These are phyloP conservation scores for Cenchrus purpureus DNA, from an alignment of 176 grass and related monocot genomes.

Conservation along the genomic window DNA sequence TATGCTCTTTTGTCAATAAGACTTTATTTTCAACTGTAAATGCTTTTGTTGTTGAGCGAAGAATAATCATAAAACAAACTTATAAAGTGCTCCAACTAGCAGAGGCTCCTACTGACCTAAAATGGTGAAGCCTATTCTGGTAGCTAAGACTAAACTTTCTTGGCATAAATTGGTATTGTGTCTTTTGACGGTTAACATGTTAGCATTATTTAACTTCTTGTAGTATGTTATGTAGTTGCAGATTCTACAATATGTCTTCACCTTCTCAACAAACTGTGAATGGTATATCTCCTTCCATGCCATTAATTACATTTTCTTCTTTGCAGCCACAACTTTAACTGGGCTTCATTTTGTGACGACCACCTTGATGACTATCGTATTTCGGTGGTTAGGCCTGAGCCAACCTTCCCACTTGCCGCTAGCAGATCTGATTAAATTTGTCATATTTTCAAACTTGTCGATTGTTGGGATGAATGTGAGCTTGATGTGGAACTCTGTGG, in stretches of 20 bases:
- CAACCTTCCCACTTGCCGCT: slow-evolving; percentile 79
- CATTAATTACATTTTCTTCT: slow-evolving; percentile 15
- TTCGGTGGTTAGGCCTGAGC: slow-evolving; percentile 72
- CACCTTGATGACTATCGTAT: slow-evolving; percentile 69
- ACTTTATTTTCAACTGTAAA: not conserved
- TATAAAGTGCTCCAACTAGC: not conserved
- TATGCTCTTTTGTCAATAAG: not conserved
- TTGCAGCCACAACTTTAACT: slow-evolving; percentile 78
- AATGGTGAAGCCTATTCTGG: not conserved
- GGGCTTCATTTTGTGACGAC: slow-evolving; percentile 89
- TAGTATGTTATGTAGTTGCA: not conserved
- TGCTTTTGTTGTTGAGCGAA: not conserved
- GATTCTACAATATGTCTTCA: not conserved
- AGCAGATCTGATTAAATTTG: slow-evolving; percentile 78
- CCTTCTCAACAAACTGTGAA: not conserved
- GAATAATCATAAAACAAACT: not conserved
- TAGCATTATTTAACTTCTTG: not conserved
- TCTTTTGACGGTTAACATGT: not conserved
- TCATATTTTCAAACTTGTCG: slow-evolving; percentile 61
- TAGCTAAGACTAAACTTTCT: not conserved
- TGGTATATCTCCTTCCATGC: not conserved
- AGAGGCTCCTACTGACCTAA: not conserved
- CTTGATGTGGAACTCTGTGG: slow-evolving; percentile 93
- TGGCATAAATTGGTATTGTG: not conserved
- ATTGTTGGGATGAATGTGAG: slow-evolving; percentile 71